phyloP scores from a whole-genome alignment of 225 moss, liverwort and hornwort genomes.

The Pseudisothecium myosuroides region DNA sequence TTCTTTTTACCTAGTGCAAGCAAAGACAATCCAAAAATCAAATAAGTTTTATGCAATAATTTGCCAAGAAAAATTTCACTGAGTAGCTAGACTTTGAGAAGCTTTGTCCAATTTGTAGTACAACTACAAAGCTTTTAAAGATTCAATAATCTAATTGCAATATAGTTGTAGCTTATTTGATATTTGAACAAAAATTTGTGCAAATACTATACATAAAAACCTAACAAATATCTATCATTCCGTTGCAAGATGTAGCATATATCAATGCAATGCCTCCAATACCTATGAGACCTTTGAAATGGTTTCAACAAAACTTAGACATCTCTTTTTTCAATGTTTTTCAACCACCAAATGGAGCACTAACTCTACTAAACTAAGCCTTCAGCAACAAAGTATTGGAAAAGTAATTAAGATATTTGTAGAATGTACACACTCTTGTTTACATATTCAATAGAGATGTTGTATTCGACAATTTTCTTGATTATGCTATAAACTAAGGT shows the following conservation, averaged over 20 bases:
- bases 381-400: neutral
- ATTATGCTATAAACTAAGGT: neutral
- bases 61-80: neutral
- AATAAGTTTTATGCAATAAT: rapidly evolving
- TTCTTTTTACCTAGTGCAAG: neutral
- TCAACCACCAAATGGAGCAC: neutral
- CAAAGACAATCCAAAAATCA: rapidly evolving
- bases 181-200: neutral
- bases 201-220: neutral
- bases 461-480: no score
- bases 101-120: neutral
- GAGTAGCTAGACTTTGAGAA: neutral
- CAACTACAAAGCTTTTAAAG: neutral
- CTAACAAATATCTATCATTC: neutral
- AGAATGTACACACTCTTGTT: neutral
- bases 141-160: neutral
- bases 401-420: neutral
- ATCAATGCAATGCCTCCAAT: neutral
- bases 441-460: neutral
- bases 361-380: neutral
- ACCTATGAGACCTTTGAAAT: neutral
- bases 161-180: neutral
- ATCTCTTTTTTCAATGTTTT: neutral
- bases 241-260: no score
- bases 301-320: neutral